These are phyloP conservation scores for Exophiala sideris DNA, from an alignment of 2,329 filamentous ascomycete genomes.

Conservation along the genomic window DNA sequence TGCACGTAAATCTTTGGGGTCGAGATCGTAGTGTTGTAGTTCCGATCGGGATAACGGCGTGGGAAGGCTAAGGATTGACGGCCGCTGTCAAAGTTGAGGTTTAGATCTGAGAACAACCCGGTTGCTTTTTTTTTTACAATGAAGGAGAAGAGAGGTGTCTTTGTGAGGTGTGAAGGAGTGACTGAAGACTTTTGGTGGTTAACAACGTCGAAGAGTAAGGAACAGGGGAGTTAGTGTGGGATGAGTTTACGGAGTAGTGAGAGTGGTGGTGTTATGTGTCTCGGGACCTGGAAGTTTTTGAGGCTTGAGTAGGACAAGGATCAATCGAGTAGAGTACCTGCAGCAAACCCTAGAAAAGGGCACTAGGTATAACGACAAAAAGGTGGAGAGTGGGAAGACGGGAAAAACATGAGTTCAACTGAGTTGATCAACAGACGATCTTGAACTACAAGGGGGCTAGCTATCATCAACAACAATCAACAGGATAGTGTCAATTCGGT, in stretches of 20 bases:
- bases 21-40: conserved; percentile 4
- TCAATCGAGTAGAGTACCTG: neutral
- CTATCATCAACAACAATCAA: too few relatives aligned
- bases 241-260: neutral
- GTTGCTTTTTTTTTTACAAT: neutral
- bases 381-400: too few relatives aligned
- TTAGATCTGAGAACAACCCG: conserved; percentile 1
- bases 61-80: conserved; percentile 3
- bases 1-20: neutral
- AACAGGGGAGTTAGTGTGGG: neutral
- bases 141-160: neutral
- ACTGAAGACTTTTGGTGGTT: neutral
- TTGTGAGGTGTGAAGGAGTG: neutral
- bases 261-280: neutral
- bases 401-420: too few relatives aligned
- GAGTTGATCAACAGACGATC: too few relatives aligned
- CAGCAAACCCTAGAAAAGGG: neutral
- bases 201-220: neutral
- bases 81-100: conserved; percentile 3
- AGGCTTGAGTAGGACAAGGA: neutral
- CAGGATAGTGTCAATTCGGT: too few relatives aligned
- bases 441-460: too few relatives aligned
- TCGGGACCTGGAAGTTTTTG: neutral
- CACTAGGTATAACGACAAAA: too few relatives aligned
- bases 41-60: neutral